Conservation (phyloP, 768 basidiomycete genomes). For the Pleurotus salmoneostramineus region DNA sequence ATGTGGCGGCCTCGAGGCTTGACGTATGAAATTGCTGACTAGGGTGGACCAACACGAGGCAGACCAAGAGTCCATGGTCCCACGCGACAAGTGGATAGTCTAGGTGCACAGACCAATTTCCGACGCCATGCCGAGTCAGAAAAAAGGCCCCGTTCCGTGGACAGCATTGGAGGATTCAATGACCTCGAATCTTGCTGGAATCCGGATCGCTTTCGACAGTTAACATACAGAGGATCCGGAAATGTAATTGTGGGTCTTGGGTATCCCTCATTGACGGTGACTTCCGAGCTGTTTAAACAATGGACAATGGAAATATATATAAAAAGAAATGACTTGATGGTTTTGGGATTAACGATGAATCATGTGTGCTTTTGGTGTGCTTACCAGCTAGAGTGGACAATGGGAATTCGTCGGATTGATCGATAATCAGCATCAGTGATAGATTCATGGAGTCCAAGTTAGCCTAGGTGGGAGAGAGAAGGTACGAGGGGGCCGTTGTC, state of each 20-base stretch:
- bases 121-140: background rate
- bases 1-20: constrained; percentile 5
- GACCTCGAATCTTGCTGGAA: background rate
- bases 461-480: too few relatives aligned
- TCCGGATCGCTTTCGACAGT: too few relatives aligned
- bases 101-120: background rate
- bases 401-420: too few relatives aligned
- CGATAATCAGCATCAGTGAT: too few relatives aligned
- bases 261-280: background rate
- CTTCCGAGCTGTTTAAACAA: background rate
- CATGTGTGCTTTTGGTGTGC: too few relatives aligned
- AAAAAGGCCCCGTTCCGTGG: background rate
- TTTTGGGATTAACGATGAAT: background rate
- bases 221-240: background rate
- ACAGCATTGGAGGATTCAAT: background rate
- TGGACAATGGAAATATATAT: background rate
- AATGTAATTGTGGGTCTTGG: background rate
- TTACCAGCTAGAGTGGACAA: too few relatives aligned
- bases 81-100: background rate
- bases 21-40: constrained; percentile 2
- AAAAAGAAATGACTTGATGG: constrained; percentile 6
- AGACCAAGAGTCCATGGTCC: background rate
- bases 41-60: constrained; percentile 4
- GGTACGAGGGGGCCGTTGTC: too few relatives aligned
- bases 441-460: too few relatives aligned